Evolutionary conservation across 2,329 filamentous ascomycete species (phyloP).

Genomic region (Cladosporium halotolerans): DNA sequence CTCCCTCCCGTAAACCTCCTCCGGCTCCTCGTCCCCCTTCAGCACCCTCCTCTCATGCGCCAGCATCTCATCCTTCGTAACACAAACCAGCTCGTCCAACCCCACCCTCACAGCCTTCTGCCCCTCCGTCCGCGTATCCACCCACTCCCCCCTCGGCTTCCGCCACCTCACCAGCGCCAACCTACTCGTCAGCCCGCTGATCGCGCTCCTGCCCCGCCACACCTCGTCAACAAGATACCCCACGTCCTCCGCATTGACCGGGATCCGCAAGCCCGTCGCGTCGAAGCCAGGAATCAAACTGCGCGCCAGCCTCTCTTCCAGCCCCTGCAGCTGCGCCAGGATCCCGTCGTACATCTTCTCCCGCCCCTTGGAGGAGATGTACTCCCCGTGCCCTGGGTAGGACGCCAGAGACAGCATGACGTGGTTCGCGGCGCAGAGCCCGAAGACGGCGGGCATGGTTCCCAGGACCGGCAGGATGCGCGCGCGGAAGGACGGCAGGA

Average conservation of each 20-base stretch:
- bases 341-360: slow-evolving; percentile 92
- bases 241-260: slow-evolving; percentile 72
- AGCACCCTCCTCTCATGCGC: slow-evolving; percentile 76
- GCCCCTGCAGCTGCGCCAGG: slow-evolving; percentile 65
- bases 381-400: slow-evolving; percentile 72
- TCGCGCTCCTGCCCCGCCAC: slow-evolving; percentile 71
- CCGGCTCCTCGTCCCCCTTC: slow-evolving; percentile 57
- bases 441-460: slow-evolving; percentile 96
- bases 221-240: slow-evolving; percentile 87
- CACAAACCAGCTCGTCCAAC: slow-evolving; percentile 70
- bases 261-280: slow-evolving; percentile 68
- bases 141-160: slow-evolving; percentile 55
- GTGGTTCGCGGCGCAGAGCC: slow-evolving; percentile 85
- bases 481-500: slow-evolving; percentile 86
- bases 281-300: slow-evolving; percentile 40
- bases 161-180: slow-evolving; percentile 77
- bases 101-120: slow-evolving; percentile 70
- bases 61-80: slow-evolving; percentile 86
- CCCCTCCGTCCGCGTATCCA: slow-evolving; percentile 61
- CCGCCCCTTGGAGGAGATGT: slow-evolving; percentile 69
- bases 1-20: slow-evolving; percentile 67
- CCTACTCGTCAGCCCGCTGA: slow-evolving; percentile 75
- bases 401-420: slow-evolving; percentile 74
- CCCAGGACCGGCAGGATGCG: slow-evolving; percentile 92
- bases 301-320: slow-evolving; percentile 66